Percentiles rank a stretch among this genome's conserved stretches.
phyloP scores from a whole-genome alignment of 768 basidiomycete genomes.

The Boletus vermiculosoides region DNA sequence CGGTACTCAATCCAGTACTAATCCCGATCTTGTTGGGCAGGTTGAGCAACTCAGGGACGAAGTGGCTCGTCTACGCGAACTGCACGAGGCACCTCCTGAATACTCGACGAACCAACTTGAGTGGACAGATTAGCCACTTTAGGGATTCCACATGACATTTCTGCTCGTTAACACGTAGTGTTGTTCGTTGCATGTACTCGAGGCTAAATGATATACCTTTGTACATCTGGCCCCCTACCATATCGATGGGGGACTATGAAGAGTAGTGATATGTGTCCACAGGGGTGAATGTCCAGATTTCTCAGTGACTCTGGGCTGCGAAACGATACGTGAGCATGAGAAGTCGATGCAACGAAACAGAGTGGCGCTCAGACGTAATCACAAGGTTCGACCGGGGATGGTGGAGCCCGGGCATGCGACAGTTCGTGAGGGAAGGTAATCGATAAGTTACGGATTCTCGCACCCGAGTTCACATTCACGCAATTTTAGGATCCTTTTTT shows the following conservation, averaged over 20 bases:
- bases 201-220: too few relatives aligned
- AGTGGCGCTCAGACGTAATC: too few relatives aligned
- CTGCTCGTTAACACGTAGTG: background rate
- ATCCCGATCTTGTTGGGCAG: background rate
- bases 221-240: background rate
- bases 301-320: too few relatives aligned
- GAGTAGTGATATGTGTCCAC: background rate
- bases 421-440: too few relatives aligned
- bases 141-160: too few relatives aligned
- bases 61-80: conserved; percentile 8
- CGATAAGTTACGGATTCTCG: too few relatives aligned
- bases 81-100: background rate
- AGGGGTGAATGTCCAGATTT: background rate
- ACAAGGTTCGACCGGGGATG: too few relatives aligned
- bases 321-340: too few relatives aligned
- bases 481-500: too few relatives aligned
- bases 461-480: too few relatives aligned
- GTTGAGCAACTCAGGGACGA: conserved; percentile 8
- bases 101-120: background rate
- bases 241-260: background rate
- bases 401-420: too few relatives aligned
- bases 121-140: background rate
- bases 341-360: too few relatives aligned
- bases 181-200: background rate
- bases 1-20: background rate